A percentile compares a stretch with the other conserved stretches of the same genome.
These are phyloP conservation scores for Clonostachys rhizophaga DNA, from an alignment of 2,329 filamentous ascomycete genomes.

Conservation along the genomic window DNA sequence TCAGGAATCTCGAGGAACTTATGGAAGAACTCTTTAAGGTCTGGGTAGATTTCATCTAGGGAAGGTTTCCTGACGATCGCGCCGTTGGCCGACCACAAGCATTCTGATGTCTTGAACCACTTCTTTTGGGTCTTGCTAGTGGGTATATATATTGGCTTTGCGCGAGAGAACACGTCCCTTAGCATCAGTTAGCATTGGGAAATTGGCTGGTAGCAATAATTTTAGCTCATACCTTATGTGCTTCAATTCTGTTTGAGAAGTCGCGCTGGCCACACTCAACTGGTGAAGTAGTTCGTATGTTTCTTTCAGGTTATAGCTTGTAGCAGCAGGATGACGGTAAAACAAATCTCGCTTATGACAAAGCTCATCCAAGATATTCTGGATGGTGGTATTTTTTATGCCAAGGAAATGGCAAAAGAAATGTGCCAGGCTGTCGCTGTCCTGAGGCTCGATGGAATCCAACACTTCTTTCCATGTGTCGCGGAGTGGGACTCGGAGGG, in stretches of 20 bases:
- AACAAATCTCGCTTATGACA: too few species aligned
- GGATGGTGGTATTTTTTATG: background rate
- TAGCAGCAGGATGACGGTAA: too few species aligned
- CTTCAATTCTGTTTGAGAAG: too few species aligned
- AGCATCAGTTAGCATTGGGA: too few species aligned
- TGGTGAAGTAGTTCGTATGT: too few species aligned
- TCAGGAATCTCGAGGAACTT: slow-evolving; percentile 10
- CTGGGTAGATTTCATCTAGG: slow-evolving; percentile 11
- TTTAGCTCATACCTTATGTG: too few species aligned
- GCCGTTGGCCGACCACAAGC: slow-evolving; percentile 17
- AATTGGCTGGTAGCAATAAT: too few species aligned
- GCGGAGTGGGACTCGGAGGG: background rate
- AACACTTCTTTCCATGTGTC: background rate
- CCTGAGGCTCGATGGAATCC: background rate
- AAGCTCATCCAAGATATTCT: background rate
- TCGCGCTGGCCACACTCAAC: too few species aligned
- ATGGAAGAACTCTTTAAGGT: slow-evolving; percentile 14
- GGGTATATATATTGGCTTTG: background rate
- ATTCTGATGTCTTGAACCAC: slow-evolving; percentile 13
- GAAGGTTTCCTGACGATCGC: slow-evolving; percentile 8
- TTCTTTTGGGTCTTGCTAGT: background rate
- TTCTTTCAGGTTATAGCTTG: too few species aligned
- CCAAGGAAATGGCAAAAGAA: background rate
- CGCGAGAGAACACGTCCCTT: too few species aligned
- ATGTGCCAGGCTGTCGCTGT: background rate